A percentile compares a stretch with the other conserved stretches of the same genome.
Conservation (phyloP, 768 basidiomycete genomes). For the Mycena rebaudengoi region DNA sequence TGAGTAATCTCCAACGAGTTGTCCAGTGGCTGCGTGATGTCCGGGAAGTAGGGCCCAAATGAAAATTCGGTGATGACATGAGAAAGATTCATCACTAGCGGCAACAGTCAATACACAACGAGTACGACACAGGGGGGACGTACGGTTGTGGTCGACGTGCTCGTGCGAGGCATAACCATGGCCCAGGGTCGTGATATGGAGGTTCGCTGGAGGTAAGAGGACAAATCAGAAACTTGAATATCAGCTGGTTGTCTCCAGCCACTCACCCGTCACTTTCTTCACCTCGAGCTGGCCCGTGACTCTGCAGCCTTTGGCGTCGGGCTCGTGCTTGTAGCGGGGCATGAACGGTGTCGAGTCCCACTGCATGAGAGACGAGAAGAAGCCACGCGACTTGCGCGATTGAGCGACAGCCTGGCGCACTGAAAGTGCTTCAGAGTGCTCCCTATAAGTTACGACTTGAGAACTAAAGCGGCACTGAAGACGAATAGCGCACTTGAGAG, state of each 20-base stretch:
- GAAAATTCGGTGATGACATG: conserved; percentile 98
- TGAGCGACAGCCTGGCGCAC: conserved; percentile 75
- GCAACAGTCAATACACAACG: not conserved
- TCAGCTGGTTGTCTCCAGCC: not conserved
- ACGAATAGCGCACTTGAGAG: conserved; percentile 58
- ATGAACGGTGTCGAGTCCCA: conserved; percentile 58
- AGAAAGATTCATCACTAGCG: conserved; percentile 91
- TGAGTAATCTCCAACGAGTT: conserved; percentile 82
- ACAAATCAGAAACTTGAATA: not conserved
- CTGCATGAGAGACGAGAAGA: conserved; percentile 66
- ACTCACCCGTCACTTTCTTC: conserved; percentile 87
- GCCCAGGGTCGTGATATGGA: conserved; percentile 94
- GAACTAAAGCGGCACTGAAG: not conserved
- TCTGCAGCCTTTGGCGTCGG: conserved; percentile 82
- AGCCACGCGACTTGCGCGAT: conserved; percentile 77
- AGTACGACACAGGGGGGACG: conserved; percentile 38
- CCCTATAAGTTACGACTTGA: conserved; percentile 47
- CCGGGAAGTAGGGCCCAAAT: conserved; percentile 95
- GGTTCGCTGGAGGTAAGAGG: conserved; percentile 63
- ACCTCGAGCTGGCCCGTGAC: conserved; percentile 84
- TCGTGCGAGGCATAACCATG: conserved; percentile 91
- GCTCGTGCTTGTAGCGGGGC: conserved; percentile 76
- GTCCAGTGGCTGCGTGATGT: conserved; percentile 94
- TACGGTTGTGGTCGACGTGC: conserved; percentile 89
- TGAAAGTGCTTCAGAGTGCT: conserved; percentile 72